Conservation (phyloP, 495 filamentous ascomycete genomes). For the Neurospora sp. region DNA sequence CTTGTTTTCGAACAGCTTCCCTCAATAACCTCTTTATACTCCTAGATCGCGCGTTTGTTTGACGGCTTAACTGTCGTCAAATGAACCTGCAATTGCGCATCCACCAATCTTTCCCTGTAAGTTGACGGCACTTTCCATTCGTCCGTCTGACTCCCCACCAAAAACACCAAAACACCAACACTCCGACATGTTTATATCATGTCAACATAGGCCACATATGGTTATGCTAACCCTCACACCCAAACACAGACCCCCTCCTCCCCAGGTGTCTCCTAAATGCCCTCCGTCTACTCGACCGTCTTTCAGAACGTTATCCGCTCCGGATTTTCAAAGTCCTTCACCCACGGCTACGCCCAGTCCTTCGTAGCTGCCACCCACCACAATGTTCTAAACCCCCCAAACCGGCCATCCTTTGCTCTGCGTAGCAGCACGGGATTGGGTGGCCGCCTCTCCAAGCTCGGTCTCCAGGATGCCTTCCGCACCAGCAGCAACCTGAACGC, state of each 20-base stretch:
- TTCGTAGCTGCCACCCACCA: constrained; percentile 88
- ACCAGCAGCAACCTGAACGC: constrained; percentile 24
- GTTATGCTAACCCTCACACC: neutral
- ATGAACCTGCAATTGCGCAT: constrained; percentile 55
- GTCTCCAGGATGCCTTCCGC: constrained; percentile 71
- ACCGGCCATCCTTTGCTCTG: constrained; percentile 44
- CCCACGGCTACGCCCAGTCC: constrained; percentile 94
- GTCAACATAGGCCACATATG: neutral
- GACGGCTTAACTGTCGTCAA: constrained; percentile 53
- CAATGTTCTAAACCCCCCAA: constrained; percentile 66
- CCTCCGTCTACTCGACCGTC: constrained; percentile 46
- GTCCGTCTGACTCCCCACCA: neutral
- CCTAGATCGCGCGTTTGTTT: constrained; percentile 49
- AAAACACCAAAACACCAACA: neutral
- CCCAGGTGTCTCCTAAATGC: constrained; percentile 48
- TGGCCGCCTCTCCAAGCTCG: constrained; percentile 48
- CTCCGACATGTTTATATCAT: neutral
- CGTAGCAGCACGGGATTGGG: constrained; percentile 37
- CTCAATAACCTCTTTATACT: constrained; percentile 1
- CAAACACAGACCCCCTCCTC: constrained; percentile 25
- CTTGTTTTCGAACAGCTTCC: constrained; percentile 2
- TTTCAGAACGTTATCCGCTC: constrained; percentile 88
- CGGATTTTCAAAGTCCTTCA: constrained; percentile 90
- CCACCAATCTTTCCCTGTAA: constrained; percentile 35
- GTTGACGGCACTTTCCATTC: constrained; percentile 10